phyloP scores from a whole-genome alignment of 768 basidiomycete genomes.

The Lactarius deliciosus region DNA sequence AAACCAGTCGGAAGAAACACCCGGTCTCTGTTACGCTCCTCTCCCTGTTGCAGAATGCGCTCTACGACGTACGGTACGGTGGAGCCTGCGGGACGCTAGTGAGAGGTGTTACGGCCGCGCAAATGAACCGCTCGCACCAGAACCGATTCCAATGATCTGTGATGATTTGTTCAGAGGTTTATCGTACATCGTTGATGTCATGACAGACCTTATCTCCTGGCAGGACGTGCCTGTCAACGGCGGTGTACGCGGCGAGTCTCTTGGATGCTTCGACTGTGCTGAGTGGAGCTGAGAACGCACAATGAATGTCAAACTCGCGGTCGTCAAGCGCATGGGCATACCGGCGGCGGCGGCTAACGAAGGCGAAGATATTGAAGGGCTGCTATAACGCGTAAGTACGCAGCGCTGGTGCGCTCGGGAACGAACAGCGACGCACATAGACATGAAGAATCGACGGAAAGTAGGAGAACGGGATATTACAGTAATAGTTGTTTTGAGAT shows the following conservation, averaged over 20 bases:
- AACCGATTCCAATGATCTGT: constrained; percentile 86
- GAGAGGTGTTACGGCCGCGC: not conserved
- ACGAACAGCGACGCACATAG: constrained; percentile 11
- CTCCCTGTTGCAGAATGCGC: constrained; percentile 83
- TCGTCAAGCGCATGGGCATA: not conserved
- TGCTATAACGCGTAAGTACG: not conserved
- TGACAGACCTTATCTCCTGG: constrained; percentile 75
- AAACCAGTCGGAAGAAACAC: constrained; percentile 96
- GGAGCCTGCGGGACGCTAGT: constrained; percentile 54
- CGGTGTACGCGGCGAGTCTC: constrained; percentile 87
- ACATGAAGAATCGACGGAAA: constrained; percentile 4
- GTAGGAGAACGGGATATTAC: not conserved
- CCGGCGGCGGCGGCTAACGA: constrained; percentile 9
- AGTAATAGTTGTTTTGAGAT: not conserved
- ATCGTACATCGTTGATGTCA: not conserved
- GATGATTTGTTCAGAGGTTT: constrained; percentile 5
- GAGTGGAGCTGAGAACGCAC: constrained; percentile 31
- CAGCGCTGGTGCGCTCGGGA: not conserved
- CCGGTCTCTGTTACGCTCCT: constrained; percentile 69
- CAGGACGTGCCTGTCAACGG: constrained; percentile 86
- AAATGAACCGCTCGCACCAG: constrained; percentile 46
- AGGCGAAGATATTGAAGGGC: constrained; percentile 15
- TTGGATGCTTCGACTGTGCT: constrained; percentile 78
- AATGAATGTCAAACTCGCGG: not conserved
- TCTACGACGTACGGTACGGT: constrained; percentile 98